A percentile compares a stretch with the other conserved stretches of the same genome.
phyloP scores from a whole-genome alignment of 176 grass and related monocot species.

The Cocos nucifera region DNA sequence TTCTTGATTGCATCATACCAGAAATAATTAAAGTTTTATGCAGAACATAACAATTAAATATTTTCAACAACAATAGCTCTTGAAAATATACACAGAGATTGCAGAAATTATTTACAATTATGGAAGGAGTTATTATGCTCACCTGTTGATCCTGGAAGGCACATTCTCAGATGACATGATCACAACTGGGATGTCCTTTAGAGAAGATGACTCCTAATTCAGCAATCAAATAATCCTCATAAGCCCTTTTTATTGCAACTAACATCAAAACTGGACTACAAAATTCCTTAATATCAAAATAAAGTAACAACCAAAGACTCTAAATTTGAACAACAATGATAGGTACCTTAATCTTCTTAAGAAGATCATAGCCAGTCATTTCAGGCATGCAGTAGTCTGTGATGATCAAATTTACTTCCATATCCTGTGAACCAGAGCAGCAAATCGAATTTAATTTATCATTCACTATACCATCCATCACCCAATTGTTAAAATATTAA shows the following conservation, averaged over 20 bases:
- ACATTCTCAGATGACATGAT: constrained; percentile 99
- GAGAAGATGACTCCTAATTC: constrained; percentile 60
- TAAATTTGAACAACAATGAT: not conserved
- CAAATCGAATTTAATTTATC: constrained; percentile 14
- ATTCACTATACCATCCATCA: no score
- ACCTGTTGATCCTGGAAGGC: constrained; percentile 91
- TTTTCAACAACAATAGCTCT: no score
- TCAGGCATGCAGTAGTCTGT: constrained; percentile 97
- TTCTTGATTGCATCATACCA: no score
- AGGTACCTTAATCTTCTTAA: constrained; percentile 87
- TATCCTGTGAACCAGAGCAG: constrained; percentile 35
- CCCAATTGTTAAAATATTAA: no score
- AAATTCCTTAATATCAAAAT: no score
- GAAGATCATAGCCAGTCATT: constrained; percentile 92
- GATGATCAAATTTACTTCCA: constrained; percentile 88
- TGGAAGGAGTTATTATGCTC: constrained; percentile 9
- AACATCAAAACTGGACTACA: no score
- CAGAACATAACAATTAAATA: no score
- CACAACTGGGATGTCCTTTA: constrained; percentile 78
- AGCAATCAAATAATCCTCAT: constrained; percentile 12
- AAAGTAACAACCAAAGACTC: not conserved
- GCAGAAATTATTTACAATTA: no score
- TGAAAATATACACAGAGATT: no score
- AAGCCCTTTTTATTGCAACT: not conserved
- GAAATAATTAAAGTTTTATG: no score